Evolutionary conservation across 805 yeast genomes (phyloP), one percentile per base, ranked within the genome.

Genomic region (Ogataea wickerhamii): DNA sequence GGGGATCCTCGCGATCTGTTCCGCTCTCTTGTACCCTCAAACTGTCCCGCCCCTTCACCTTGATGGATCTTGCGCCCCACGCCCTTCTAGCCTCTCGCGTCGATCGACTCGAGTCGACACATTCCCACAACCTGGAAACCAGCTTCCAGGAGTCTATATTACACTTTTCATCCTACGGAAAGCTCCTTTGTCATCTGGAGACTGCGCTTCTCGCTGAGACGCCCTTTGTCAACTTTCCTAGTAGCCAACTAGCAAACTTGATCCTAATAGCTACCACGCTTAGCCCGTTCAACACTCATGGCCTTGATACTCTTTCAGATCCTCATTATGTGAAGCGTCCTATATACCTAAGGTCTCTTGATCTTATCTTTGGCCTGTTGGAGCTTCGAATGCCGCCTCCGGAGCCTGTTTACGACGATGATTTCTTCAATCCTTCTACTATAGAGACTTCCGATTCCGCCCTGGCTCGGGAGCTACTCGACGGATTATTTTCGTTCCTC

Each of bases 251-350:
- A 3, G 30, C 67, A 7, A 47, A 60, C 19, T 55, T 62, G 1
- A 34, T 70, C 7, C 52, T 70, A 30, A 64, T 74, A 1, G 40
- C 69, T 18, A 60, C 60, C 0, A 63, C 71, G 0, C 42, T 64
- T 1, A 58, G 67, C 0, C 51, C 52, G 1, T 52, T 56, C 14
- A 46, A 37, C 18, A 48, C 51, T 27, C 55, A 54, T 28, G 53
- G 55, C 13, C 41, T 54, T 4, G 16, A 52, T 3, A 42, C 60
- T 13, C 28, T 40, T 7, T 55, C 47, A 23, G 65, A 63, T 50
- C 45, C 58, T 20, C 45, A 53, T 27, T 45, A 45, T 37, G 24
- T 41, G 20, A 13, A 52, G 27, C 48, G 53, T 4, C 53, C 63
- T 0, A 27, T 70, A 7, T 45, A 57, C 28, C 44, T 54, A 11